Base-by-base conservation (phyloP, 2,329 filamentous ascomycete genomes). In the Penicillium fuscoglaucum region DNA sequence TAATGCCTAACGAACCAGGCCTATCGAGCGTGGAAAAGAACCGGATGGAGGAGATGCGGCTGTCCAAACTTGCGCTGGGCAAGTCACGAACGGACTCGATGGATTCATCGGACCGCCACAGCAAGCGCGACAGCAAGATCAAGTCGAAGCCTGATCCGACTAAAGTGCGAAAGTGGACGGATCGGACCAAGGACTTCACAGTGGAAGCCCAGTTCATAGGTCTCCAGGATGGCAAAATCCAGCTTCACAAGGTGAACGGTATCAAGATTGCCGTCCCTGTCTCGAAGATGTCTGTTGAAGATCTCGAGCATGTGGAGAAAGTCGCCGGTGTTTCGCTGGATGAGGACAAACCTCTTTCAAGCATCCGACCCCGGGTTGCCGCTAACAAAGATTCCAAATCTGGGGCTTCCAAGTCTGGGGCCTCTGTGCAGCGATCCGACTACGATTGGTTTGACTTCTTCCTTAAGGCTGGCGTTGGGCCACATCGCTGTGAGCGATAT, bases 391-490 rank as follows among this genome's bases (percentile, higher is more conserved):
- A 48, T 44, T 57, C 64, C 26, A 59, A 63, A n/a, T 68, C 76
- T 28, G 77, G 75, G 55, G 72, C 19, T 47, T 58, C 63, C n/a
- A 59, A 62, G 13, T 66, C 76, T 28, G 77, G 75, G 55, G 72
- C 71, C 51, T 70, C 72, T 57, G 71, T 74, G 61, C 78, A 78
- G 54, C 69, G 67, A 45, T 69, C 70, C 10, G 88, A 95, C 48
- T 96, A 98, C 73, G 95, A 99, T 74, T 99, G 95, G 95, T 99
- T 99, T 70, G 92, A 97, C 72, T 98, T 99, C 79, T 99, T 99
- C 82, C 80, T 99, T 41, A 87, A 88, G 62, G 96, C 92, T 73
- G 93, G 96, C 47, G 91, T 98, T 67, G 89, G 92, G 45, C 90
- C 93, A 49, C 91, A 96, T 58, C 87, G 96, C 46, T 99, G 95